Evolutionary conservation across 345 rosid species (phyloP).

Genomic region (Aquilaria malaccensis): DNA sequence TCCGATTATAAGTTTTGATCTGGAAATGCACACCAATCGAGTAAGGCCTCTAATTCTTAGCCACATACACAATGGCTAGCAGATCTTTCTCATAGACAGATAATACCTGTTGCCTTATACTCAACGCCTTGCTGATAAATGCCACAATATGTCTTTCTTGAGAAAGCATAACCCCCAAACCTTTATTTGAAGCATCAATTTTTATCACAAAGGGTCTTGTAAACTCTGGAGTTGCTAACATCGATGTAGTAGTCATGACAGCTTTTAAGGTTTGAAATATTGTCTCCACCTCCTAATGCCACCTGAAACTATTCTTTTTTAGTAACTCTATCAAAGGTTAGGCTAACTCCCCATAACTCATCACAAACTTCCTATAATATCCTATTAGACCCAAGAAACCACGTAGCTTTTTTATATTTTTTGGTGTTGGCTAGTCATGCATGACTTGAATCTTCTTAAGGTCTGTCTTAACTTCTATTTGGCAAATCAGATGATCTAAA

Average conservation of each 20-base stretch:
- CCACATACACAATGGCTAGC: neutral
- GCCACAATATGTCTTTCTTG: neutral
- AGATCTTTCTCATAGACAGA: constrained; percentile 1
- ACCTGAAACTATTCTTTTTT: neutral
- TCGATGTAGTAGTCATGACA: neutral
- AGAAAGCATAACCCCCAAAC: neutral
- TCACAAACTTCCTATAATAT: neutral
- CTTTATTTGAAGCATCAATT: neutral
- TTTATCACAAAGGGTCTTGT: neutral
- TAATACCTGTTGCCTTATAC: neutral
- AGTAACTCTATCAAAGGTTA: neutral
- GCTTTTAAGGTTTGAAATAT: neutral
- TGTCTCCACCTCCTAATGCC: neutral
- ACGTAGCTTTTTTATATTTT: neutral
- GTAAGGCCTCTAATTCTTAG: neutral
- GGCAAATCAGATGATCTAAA: neutral
- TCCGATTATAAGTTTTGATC: neutral
- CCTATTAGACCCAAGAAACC: constrained; percentile 1
- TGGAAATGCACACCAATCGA: neutral
- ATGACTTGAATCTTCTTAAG: neutral
- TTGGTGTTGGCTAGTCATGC: neutral
- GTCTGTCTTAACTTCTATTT: neutral
- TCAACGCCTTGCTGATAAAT: neutral
- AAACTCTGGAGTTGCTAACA: neutral
- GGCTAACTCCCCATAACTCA: neutral